Evolutionary conservation across 169 alveolate genomes (phyloP), one percentile per base, ranked within the genome.

Genomic region (Haemoproteus tartakovskyi): DNA sequence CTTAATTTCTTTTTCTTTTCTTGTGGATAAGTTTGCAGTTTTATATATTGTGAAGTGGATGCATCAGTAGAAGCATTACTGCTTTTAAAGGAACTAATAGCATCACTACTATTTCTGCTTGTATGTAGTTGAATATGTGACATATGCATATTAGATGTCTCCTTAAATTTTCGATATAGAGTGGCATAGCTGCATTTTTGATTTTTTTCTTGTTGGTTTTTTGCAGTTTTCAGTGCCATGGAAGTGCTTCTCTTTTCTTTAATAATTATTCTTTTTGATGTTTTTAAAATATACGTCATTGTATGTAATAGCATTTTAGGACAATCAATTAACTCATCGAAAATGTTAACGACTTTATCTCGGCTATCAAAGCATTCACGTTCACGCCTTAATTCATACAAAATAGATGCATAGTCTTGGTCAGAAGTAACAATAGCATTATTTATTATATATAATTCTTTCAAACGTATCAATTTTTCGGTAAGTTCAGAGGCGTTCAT

Each of bases 281-380:
- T 67, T 41, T 54, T 52, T 67, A 67, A 51, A 67, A 67, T 67
- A 33, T 26, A 56, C 16, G 51, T 67, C 46, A 54, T 36, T 54
- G 51, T 67, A 67, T 67, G 37, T 33, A 67, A 41, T 52, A 67
- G 51, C 1, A 67, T 52, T 24, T 67, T 51, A 5, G 82, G 82
- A 21, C 82, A 67, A 37, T 67, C 54, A 67, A 67, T 67, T 38
- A 67, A 38, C 43, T 67, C 82, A 38, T 67, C 82, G 46, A 67
- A 67, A 40, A 67, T 67, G 51, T 67, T 52, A 52, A 67, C 30
- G 29, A 67, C 54, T 67, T 67, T 67, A 46, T 67, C 37, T 67
- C 54, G 51, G 51, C 54, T 67, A 45, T 67, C 82, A 67, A 67
- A 67, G 37, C 82, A 67, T 33, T 67, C 82, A 40, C 41, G 22